Evolutionary conservation across 352 stramenopile genomes (phyloP).

Genomic region (Pythium monospermum): DNA sequence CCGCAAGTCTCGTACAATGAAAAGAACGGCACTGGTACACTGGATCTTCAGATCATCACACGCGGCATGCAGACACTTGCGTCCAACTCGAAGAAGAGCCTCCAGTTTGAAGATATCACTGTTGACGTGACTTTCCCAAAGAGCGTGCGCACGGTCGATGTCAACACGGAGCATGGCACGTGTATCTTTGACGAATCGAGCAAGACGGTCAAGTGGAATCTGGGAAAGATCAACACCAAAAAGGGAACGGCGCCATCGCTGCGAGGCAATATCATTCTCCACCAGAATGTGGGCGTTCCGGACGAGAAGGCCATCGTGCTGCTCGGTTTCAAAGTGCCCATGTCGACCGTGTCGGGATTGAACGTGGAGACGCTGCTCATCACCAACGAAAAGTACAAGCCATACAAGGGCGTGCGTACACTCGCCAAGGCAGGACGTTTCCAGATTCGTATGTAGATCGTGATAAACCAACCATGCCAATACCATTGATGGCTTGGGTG

Average conservation of each 20-base stretch:
- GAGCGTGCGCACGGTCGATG: constrained; percentile 92
- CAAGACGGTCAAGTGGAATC: constrained; percentile 93
- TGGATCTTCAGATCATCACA: constrained; percentile 72
- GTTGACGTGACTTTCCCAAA: constrained; percentile 96
- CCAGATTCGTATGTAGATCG: constrained; percentile 93
- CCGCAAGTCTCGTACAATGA: constrained; percentile 83
- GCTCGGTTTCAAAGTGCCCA: constrained; percentile 95
- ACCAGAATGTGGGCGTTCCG: constrained; percentile 71
- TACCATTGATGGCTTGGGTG: too few species aligned
- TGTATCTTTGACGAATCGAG: constrained; percentile 95
- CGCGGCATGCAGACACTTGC: constrained; percentile 73
- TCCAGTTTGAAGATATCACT: constrained; percentile 89
- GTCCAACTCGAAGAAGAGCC: constrained; percentile 73
- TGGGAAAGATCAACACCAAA: constrained; percentile 91
- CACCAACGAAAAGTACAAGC: constrained; percentile 96
- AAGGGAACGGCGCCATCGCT: constrained; percentile 85
- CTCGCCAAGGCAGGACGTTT: constrained; percentile 95
- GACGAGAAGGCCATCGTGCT: constrained; percentile 94
- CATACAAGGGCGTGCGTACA: constrained; percentile 97
- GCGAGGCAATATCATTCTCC: constrained; percentile 89
- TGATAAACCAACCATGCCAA: too few species aligned
- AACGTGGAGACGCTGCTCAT: constrained; percentile 94
- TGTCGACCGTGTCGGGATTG: constrained; percentile 94
- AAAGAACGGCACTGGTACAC: constrained; percentile 46
- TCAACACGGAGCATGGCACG: constrained; percentile 89